These are phyloP conservation scores for Silene coronaria DNA, from an alignment of 179 eudicot genomes.

Conservation along the genomic window DNA sequence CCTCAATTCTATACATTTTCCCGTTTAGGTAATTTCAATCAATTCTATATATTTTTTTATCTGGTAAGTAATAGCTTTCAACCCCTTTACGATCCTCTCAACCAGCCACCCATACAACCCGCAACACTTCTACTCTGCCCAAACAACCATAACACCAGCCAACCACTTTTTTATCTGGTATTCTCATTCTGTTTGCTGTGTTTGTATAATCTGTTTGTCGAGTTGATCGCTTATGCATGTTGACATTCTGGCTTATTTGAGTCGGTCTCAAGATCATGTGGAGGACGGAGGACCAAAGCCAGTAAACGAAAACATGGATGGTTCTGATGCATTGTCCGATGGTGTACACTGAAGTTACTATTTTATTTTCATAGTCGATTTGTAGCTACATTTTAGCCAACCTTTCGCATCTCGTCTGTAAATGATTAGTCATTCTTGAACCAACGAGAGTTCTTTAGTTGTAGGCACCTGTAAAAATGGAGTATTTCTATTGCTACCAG, in stretches of 20 bases:
- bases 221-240: not conserved
- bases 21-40: no score
- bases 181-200: not conserved
- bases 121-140: no score
- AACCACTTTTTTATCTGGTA: no score
- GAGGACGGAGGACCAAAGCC: conserved; percentile 92
- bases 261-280: conserved; percentile 84
- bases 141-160: no score
- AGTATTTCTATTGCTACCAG: not conserved
- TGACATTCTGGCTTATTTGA: conserved; percentile 38
- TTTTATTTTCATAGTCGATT: not conserved
- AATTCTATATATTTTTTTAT: no score
- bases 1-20: no score
- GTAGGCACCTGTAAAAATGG: conserved; percentile 11
- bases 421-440: conserved; percentile 16
- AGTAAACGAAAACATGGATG: conserved; percentile 58
- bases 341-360: conserved; percentile 33
- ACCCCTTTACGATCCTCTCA: no score
- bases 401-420: conserved; percentile 6
- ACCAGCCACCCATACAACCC: no score
- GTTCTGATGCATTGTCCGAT: conserved; percentile 63
- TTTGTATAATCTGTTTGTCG: not conserved
- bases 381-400: conserved; percentile 11
- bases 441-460: not conserved
- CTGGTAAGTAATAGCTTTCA: not conserved